Evolutionary conservation across 257 asterid species (phyloP), one percentile per base, ranked within the genome.

Genomic region (Ajuga chamaepitys): DNA sequence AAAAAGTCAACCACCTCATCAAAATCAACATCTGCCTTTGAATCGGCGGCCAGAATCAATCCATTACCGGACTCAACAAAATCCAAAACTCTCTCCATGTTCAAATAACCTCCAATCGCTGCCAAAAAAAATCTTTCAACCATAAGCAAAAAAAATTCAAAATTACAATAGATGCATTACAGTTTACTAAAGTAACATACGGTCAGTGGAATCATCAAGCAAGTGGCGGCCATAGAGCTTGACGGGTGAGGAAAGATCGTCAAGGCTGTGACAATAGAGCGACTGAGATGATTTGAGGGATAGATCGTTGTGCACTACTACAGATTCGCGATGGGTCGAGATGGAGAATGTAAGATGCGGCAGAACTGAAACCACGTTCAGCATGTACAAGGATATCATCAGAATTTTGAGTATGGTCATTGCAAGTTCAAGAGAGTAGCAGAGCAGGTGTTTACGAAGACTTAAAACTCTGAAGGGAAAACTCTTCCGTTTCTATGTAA

Each of bases 51-150:
- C 81, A 87, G 62, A 73, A 84, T 79, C 83, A 81, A 64, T 68
- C 82, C 91, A 68, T 62, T 85, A 12, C 91, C 95, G 5, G 91
- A 82, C 76, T 87, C 89, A 75, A 84, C 85, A 60, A 82, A 82
- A 62, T 82, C 82, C 83, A 82, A 58, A 53, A 84, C 74, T 48
- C 81, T 87, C 70, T 82, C 82, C 73, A 77, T 69, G 70, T 82
- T 85, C 79, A 84, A 77, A n/a, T 86, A 70, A 48, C 88, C 95
- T 46, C 89, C 92, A 64, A 83, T 70, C 73, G 82, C 95, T 84
- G 53, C 56, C n/a, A n/a, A n/a, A n/a, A 62, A 52, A 52, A 28
- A 57, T 46, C 47, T 16, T 47, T 17, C 68, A 28, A 17, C 26
- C 20, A 16, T 34, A 32, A 17, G 34, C 44, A 32, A 57, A 3